Evolutionary conservation across 495 filamentous ascomycete genomes (phyloP).

Genomic region (Bacidia rubella): DNA sequence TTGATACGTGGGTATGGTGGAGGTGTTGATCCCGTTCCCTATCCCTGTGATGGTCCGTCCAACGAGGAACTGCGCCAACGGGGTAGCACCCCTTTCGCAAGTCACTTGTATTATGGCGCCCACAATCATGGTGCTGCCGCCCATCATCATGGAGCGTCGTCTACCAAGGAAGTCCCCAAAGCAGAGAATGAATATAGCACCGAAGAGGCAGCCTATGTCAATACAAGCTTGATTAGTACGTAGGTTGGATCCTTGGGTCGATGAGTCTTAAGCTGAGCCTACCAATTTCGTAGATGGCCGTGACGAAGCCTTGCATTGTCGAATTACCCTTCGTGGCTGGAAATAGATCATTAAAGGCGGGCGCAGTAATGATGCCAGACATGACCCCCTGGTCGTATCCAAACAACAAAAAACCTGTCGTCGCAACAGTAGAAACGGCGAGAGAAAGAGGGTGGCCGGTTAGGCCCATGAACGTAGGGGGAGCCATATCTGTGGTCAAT

Average conservation of each 20-base stretch:
- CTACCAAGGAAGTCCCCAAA: constrained; percentile 58
- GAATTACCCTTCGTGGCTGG: constrained; percentile 49
- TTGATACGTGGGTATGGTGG: constrained; percentile 70
- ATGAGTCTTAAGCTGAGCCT: constrained; percentile 1
- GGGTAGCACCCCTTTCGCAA: constrained; percentile 28
- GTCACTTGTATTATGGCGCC: constrained; percentile 60
- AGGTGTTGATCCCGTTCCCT: constrained; percentile 73
- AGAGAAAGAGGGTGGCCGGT: constrained; percentile 49
- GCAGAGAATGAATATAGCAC: constrained; percentile 56
- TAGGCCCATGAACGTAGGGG: constrained; percentile 44
- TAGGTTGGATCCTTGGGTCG: not conserved
- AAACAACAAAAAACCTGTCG: constrained; percentile 62
- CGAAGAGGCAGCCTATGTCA: constrained; percentile 44
- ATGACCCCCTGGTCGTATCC: constrained; percentile 66
- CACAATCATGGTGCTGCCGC: constrained; percentile 57
- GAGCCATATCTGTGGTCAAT: constrained; percentile 18
- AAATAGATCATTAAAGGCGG: constrained; percentile 57
- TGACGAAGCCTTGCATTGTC: constrained; percentile 68
- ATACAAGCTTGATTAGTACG: not conserved
- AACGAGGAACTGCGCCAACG: constrained; percentile 58
- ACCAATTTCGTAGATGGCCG: constrained; percentile 70
- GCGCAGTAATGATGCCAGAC: constrained; percentile 67
- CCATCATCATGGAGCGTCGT: constrained; percentile 43
- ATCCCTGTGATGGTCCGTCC: constrained; percentile 62
- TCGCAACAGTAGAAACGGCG: constrained; percentile 52